phyloP scores from a whole-genome alignment of 179 eudicot species.

The Beta macrorhiza region DNA sequence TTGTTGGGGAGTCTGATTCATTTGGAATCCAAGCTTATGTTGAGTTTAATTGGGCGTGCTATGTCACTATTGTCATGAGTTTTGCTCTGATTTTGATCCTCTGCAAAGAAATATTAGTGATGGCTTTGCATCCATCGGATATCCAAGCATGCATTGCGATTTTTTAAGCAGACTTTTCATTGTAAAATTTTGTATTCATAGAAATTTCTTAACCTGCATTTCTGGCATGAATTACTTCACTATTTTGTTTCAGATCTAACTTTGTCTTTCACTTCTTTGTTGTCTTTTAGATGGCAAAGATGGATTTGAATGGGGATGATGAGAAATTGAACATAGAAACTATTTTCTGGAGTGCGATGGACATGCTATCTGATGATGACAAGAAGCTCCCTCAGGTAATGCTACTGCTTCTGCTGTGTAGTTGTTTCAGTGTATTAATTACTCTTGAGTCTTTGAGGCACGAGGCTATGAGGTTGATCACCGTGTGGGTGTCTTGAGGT shows the following conservation, averaged over 20 bases:
- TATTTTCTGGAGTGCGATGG: conserved; percentile 99
- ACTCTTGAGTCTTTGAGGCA: background rate
- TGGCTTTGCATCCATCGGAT: background rate
- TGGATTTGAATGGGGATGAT: conserved; percentile 90
- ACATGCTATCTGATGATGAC: conserved; percentile 96
- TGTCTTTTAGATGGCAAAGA: conserved; percentile 73
- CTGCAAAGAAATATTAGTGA: background rate
- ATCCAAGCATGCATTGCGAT: background rate
- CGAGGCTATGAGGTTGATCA: background rate
- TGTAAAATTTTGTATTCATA: background rate
- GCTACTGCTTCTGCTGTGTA: background rate
- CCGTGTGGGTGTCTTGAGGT: background rate
- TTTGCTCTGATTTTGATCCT: background rate
- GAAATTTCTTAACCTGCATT: background rate
- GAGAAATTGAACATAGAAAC: conserved; percentile 84
- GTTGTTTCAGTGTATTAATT: conserved; percentile 1
- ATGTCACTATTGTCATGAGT: background rate
- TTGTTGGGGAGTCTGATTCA: background rate
- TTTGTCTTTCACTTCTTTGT: conserved; percentile 4
- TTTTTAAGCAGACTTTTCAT: background rate
- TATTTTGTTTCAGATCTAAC: background rate
- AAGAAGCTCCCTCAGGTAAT: conserved; percentile 91
- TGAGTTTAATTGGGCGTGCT: background rate
- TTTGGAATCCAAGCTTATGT: background rate
- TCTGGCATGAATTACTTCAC: background rate